Evolutionary conservation across 1,139 yeast genomes (phyloP).

Genomic region (Entelexis sorbosivorans): DNA sequence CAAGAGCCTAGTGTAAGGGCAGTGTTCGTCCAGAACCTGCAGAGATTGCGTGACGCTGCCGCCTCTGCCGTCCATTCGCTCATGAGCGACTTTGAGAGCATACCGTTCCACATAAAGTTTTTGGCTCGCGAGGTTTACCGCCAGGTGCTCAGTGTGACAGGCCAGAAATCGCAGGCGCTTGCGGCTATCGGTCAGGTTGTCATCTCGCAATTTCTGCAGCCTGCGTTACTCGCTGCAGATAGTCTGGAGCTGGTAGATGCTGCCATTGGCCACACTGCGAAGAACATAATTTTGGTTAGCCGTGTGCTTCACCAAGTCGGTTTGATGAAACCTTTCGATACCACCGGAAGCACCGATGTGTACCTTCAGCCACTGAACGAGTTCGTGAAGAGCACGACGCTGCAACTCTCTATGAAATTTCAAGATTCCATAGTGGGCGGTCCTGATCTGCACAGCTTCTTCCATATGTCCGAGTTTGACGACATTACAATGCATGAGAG

Average conservation of each 20-base stretch:
- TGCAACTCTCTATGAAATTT: conserved; percentile 33
- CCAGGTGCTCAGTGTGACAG: conserved; percentile 26
- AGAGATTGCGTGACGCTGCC: conserved; percentile 59
- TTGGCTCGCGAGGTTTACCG: conserved; percentile 35
- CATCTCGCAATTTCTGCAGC: conserved; percentile 51
- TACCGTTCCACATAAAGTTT: conserved; percentile 58
- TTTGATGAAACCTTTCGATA: conserved; percentile 51
- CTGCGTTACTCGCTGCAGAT: conserved; percentile 60
- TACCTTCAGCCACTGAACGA: conserved; percentile 75
- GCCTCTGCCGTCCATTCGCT: conserved; percentile 47
- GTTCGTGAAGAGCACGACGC: conserved; percentile 34
- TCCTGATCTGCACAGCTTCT: conserved; percentile 48
- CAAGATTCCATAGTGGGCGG: conserved; percentile 46
- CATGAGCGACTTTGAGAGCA: conserved; percentile 33
- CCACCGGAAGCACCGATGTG: conserved; percentile 38
- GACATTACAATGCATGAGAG: conserved; percentile 59
- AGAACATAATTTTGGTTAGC: conserved; percentile 49
- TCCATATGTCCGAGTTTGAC: conserved; percentile 54
- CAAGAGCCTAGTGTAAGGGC: conserved; percentile 61
- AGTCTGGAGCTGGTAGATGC: conserved; percentile 43
- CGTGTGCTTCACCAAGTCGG: conserved; percentile 57
- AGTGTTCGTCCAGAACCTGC: conserved; percentile 62
- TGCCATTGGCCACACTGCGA: conserved; percentile 33
- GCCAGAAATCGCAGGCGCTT: conserved; percentile 34
- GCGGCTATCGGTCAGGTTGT: conserved; percentile 62